Evolutionary conservation across 2,329 filamentous ascomycete species (phyloP), one percentile per base, ranked within the genome.

Genomic region (Penicillium sp.): DNA sequence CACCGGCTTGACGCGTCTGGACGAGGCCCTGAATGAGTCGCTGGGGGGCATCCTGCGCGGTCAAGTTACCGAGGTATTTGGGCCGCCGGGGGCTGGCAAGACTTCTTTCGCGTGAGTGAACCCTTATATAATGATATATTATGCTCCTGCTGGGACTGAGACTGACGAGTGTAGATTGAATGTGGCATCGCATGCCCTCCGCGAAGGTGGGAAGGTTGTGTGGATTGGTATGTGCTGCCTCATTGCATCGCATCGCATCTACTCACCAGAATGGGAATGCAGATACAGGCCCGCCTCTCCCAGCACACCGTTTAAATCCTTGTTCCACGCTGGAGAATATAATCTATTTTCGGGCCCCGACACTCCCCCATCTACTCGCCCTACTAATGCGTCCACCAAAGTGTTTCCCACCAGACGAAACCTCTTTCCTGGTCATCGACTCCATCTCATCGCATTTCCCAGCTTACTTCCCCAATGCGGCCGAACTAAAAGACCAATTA

Each of bases 31-130:
- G 9, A 60, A 65, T 43, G 51, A 33, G 32, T 44, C 10, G 26
- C 24, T 17, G 47, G 59, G 58, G 21, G 91, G 91, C 3, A 78
- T 96, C 41, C 81, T 81, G 54, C 84, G 86, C 50, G 90, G 91
- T 12, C 89, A 91, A 68, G 80, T 96, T 34, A 89, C 89, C 3
- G 93, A 97, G 71, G 76, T 96, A 43, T 96, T 90, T 82, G 93
- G 93, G 0, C 91, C 92, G 9, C 88, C 90, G 7, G 92, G 91
- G 1, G 84, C 84, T 21, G 93, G 92, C 24, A 97, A 96, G 78
- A 96, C 91, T 3, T 80, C 87, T 10, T 77, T 97, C 61, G 89
- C 87, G 89, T 93, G 78, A 74, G 84, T 74, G 15, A 6, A 37
- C 17, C 18, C 46, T 27, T 34, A 55, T 9, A 39, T 54, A 68